A percentile compares a stretch with the other conserved stretches of the same genome.
Evolutionary conservation across 129 eudicot genomes (phyloP).

Genomic region (Ambrosia trifida): DNA sequence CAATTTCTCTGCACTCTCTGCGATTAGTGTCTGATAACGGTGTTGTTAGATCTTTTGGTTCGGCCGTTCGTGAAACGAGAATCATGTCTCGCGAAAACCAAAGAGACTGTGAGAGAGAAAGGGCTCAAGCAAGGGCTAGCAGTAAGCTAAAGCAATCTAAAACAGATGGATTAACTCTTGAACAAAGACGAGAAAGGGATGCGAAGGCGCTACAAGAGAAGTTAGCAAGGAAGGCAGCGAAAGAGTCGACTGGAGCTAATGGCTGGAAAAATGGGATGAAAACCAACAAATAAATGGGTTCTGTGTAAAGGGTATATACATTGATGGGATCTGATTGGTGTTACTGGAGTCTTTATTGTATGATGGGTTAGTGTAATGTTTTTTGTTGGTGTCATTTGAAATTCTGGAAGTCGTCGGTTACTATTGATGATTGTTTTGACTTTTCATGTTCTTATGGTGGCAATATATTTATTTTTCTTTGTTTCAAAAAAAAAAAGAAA

Average conservation of each 20-base stretch:
- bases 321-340: slow-evolving; percentile 26
- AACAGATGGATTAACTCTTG: slow-evolving; percentile 75
- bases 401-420: background rate
- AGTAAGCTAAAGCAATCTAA: slow-evolving; percentile 46
- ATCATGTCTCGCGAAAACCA: slow-evolving; percentile 91
- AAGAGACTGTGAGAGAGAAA: slow-evolving; percentile 76
- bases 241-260: slow-evolving; percentile 39
- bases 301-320: slow-evolving; percentile 4
- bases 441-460: background rate
- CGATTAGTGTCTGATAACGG: no score
- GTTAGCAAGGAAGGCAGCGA: slow-evolving; percentile 54
- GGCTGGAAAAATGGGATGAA: slow-evolving; percentile 28
- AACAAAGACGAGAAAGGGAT: slow-evolving; percentile 90
- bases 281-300: slow-evolving; percentile 39
- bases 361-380: background rate
- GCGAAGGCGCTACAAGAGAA: slow-evolving; percentile 86
- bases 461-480: background rate
- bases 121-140: slow-evolving; percentile 70
- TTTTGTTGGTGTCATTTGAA: no score
- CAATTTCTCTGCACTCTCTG: no score
- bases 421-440: background rate
- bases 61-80: no score
- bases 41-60: no score
- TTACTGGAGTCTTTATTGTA: slow-evolving; percentile 17
- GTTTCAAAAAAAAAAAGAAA: no score